Evolutionary conservation across 2,329 filamentous ascomycete species (phyloP), one percentile per base, ranked within the genome.

Genomic region (Zelopaecilomyces penicillatus): DNA sequence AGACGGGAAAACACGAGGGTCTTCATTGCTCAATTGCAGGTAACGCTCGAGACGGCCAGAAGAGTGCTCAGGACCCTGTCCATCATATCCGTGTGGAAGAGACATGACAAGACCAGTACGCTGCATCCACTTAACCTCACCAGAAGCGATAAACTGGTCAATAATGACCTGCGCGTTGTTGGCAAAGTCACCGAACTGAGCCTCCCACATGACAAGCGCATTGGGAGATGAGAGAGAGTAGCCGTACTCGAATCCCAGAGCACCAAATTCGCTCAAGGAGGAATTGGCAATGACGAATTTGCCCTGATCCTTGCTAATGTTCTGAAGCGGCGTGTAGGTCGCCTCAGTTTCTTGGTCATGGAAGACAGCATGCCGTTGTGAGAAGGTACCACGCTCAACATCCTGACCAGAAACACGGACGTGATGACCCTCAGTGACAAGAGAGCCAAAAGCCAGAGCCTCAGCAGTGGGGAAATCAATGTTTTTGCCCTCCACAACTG

Each of bases 161-260:
- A 98, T 94, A 68, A 98, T 94, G 66, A 89, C 95, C 71, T 98
- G 93, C 37, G 93, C 91, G 62, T 96, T 98, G 78, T 98, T 98
- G 76, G 93, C 93, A 60, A 98, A 98, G 69, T 98, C 93, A 75
- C 93, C 93, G 61, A 98, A 98, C 69, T 98, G 93, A 33, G 93
- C 93, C 72, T 98, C 93, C 93, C 93, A 98, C 82, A 98, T 95
- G 57, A 98, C 91, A 28, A 98, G 80, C 33, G 93, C 91, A 63
- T 96, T 95, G 46, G 93, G 93, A 30, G 93, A 97, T 29, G 90
- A 95, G 49, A 98, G 73, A 3, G 93, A 98, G 75, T 98, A 98
- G 49, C 93, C 93, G 60, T 98, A 98, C 69, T 98, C 93, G 65
- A 98, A 98, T 43, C 93, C 93, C 50, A 98, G 86, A 50, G 81